Evolutionary conservation across 2,329 filamentous ascomycete species (phyloP).

Genomic region (Diaporthe australafricana): DNA sequence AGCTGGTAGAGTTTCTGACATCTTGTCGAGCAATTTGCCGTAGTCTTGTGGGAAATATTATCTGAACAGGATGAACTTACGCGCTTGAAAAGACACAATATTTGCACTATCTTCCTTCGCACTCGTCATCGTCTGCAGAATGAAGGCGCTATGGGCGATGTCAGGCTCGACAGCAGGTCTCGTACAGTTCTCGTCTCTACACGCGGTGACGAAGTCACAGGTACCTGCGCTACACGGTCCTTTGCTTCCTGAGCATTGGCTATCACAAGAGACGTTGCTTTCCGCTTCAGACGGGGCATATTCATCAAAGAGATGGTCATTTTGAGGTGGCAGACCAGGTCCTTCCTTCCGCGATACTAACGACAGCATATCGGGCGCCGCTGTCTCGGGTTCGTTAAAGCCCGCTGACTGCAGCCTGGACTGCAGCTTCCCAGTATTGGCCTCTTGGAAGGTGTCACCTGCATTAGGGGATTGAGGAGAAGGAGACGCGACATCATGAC

Average conservation of each 20-base stretch:
- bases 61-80: not conserved
- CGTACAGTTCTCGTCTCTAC: slow-evolving; percentile 38
- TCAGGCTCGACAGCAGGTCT: slow-evolving; percentile 42
- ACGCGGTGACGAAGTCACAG: slow-evolving; percentile 44
- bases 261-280: slow-evolving; percentile 32
- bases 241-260: slow-evolving; percentile 32
- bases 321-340: not conserved
- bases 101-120: slow-evolving; percentile 19
- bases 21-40: too few relatives aligned
- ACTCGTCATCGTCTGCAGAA: slow-evolving; percentile 39
- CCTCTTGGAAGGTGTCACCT: slow-evolving; percentile 16
- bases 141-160: slow-evolving; percentile 41
- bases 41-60: not conserved
- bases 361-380: not conserved
- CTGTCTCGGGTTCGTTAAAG: not conserved
- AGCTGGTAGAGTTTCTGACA: not conserved
- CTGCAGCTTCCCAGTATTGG: slow-evolving; percentile 2
- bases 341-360: not conserved
- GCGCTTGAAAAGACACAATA: not conserved
- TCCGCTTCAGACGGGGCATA: slow-evolving; percentile 27
- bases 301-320: slow-evolving; percentile 6
- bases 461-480: slow-evolving; percentile 10
- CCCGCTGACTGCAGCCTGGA: slow-evolving; percentile 1
- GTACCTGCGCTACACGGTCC: slow-evolving; percentile 36
- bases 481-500: slow-evolving; percentile 1